phyloP scores from a whole-genome alignment of 2,329 filamentous ascomycete species.

The Fusarium denticulatum region DNA sequence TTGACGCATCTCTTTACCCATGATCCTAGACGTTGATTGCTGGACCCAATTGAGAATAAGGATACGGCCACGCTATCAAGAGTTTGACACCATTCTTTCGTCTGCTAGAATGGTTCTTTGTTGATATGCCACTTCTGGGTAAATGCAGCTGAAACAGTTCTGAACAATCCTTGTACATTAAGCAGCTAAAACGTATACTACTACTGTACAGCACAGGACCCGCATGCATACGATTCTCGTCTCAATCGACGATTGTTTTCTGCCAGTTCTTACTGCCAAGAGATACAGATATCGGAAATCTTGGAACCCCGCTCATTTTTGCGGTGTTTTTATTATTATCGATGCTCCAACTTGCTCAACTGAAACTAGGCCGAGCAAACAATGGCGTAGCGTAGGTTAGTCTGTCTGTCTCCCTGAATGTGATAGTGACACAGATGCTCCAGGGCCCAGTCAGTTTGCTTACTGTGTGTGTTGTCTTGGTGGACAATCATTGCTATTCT shows the following conservation, averaged over 20 bases:
- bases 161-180: background rate
- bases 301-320: conserved; percentile 20
- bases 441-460: conserved; percentile 9
- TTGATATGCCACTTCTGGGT: conserved; percentile 19
- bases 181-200: conserved; percentile 5
- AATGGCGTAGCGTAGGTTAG: conserved; percentile 3
- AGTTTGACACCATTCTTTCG: background rate
- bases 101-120: background rate
- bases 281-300: conserved; percentile 12
- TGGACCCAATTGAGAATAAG: conserved; percentile 16
- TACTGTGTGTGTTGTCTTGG: background rate
- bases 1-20: conserved; percentile 17
- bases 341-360: background rate
- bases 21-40: conserved; percentile 21
- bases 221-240: conserved; percentile 18
- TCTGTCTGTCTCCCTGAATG: conserved; percentile 3
- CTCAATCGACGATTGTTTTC: conserved; percentile 31
- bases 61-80: conserved; percentile 8
- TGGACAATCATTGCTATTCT: conserved; percentile 19
- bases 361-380: conserved; percentile 7
- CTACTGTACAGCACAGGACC: conserved; percentile 15
- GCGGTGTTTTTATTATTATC: conserved; percentile 11
- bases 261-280: conserved; percentile 21
- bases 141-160: conserved; percentile 30
- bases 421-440: conserved; percentile 11